A percentile compares a stretch with the other conserved stretches of the same genome.
Conservation (phyloP, 352 stramenopile species). For the Phytophthora brassicae region DNA sequence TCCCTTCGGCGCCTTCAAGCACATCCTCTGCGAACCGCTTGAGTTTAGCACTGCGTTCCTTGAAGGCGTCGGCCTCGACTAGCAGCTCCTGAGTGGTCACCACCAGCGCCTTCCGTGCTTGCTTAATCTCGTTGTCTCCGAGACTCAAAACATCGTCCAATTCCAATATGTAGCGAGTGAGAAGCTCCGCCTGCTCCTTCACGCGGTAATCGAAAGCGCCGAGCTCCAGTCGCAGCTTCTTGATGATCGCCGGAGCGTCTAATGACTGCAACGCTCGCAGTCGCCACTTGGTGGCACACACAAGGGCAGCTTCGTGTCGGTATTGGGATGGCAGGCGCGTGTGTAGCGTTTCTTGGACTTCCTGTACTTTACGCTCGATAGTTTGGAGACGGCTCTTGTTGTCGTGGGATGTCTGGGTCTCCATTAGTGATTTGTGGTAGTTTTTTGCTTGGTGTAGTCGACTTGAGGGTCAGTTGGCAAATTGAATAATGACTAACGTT, state of each 20-base stretch:
- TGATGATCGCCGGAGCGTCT: conserved; percentile 20
- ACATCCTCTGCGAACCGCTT: conserved; percentile 45
- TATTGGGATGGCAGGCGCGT: conserved; percentile 40
- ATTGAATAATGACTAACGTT: conserved; percentile 35
- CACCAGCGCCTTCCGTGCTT: conserved; percentile 54
- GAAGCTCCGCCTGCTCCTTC: conserved; percentile 61
- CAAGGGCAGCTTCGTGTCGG: conserved; percentile 30
- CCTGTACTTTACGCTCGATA: conserved; percentile 44
- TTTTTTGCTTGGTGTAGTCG: conserved; percentile 6
- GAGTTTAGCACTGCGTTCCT: conserved; percentile 40
- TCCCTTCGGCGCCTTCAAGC: conserved; percentile 17
- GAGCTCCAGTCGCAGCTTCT: conserved; percentile 51
- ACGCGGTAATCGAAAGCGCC: conserved; percentile 61
- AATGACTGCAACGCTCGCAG: conserved; percentile 24
- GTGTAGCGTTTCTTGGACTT: conserved; percentile 45
- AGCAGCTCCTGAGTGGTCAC: conserved; percentile 52
- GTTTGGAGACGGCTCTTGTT: conserved; percentile 43
- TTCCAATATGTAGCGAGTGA: conserved; percentile 55
- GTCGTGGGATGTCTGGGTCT: conserved; percentile 18
- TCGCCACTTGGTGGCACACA: conserved; percentile 51
- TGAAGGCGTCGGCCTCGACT: conserved; percentile 43
- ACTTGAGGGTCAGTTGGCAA: conserved; percentile 23
- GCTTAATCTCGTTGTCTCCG: conserved; percentile 53
- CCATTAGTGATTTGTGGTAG: conserved; percentile 20
- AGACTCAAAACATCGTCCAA: conserved; percentile 68